phyloP scores from a whole-genome alignment of 352 stramenopile genomes.

The Globisporangium nunn region DNA sequence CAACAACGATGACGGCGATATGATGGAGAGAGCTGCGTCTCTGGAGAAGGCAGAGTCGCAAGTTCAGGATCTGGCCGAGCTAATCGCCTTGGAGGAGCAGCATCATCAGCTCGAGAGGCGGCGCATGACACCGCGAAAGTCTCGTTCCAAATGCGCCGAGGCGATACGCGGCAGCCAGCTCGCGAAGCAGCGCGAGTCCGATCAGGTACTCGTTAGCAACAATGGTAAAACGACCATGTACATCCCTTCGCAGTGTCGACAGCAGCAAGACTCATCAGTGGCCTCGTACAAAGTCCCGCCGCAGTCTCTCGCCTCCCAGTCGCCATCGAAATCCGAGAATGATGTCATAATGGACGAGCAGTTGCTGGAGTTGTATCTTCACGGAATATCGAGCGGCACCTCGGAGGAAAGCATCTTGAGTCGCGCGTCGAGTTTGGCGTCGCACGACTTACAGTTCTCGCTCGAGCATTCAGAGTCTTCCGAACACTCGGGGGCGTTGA shows the following conservation, averaged over 20 bases:
- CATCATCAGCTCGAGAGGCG: conserved; percentile 8
- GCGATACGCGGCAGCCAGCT: conserved; percentile 7
- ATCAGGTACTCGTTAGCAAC: conserved; percentile 26
- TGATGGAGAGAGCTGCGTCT: not conserved
- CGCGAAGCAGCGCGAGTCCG: not conserved
- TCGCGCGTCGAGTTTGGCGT: conserved; percentile 14
- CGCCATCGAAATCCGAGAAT: conserved; percentile 4
- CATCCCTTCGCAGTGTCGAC: conserved; percentile 21
- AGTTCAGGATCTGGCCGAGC: conserved; percentile 14
- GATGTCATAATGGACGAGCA: conserved; percentile 50
- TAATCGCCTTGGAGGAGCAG: conserved; percentile 3
- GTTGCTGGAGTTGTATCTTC: conserved; percentile 47
- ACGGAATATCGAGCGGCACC: conserved; percentile 38
- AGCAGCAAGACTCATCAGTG: conserved; percentile 1
- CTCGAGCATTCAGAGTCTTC: conserved; percentile 14
- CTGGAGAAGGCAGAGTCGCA: conserved; percentile 1
- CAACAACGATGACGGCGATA: not conserved
- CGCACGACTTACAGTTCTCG: conserved; percentile 18
- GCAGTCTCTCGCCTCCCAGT: too few species aligned
- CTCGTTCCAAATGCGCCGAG: conserved; percentile 21
- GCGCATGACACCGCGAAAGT: conserved; percentile 11
- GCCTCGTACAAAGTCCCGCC: not conserved
- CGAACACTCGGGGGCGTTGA: conserved; percentile 20
- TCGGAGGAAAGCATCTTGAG: not conserved
- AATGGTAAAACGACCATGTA: conserved; percentile 47